Percentiles rank a stretch among this genome's conserved stretches.
These are phyloP conservation scores for Pythium rhizo-oryzae DNA, from an alignment of 352 stramenopile species.

Conservation along the genomic window DNA sequence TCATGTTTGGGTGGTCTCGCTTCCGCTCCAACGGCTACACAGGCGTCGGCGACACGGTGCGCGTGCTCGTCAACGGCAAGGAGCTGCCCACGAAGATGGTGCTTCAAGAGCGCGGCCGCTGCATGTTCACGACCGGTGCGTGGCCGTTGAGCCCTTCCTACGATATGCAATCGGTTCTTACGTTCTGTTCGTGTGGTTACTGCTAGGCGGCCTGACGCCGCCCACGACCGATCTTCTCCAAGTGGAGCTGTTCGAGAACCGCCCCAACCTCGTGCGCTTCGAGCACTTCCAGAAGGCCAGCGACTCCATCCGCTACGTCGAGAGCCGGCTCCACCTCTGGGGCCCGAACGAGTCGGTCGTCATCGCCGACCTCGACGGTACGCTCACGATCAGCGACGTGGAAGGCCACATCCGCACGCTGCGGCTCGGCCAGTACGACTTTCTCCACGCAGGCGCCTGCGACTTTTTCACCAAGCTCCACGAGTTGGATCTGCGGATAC, in stretches of 20 bases:
- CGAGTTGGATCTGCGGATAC: constrained; percentile 68
- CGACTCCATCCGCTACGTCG: constrained; percentile 74
- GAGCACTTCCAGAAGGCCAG: constrained; percentile 75
- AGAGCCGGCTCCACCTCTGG: constrained; percentile 77
- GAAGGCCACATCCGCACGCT: constrained; percentile 87
- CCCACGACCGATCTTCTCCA: constrained; percentile 57
- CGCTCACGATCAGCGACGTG: constrained; percentile 84
- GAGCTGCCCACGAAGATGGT: constrained; percentile 80
- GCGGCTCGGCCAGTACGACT: constrained; percentile 83
- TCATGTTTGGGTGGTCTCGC: constrained; percentile 72
- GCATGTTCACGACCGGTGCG: constrained; percentile 63
- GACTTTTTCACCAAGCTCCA: constrained; percentile 85
- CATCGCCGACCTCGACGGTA: constrained; percentile 82
- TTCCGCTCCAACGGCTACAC: constrained; percentile 62
- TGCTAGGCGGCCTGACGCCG: constrained; percentile 51
- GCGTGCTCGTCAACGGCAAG: constrained; percentile 77
- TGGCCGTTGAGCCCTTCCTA: too few species aligned
- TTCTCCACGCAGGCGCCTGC: constrained; percentile 72
- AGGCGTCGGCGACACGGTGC: constrained; percentile 70
- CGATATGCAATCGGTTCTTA: too few species aligned
- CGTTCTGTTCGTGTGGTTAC: constrained; percentile 17
- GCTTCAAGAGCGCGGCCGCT: constrained; percentile 66
- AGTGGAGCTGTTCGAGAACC: constrained; percentile 62
- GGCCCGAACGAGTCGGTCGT: constrained; percentile 79
- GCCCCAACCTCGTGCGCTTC: constrained; percentile 71